Evolutionary conservation across 148 eudicot genomes (phyloP).

Genomic region (Vaccinium macrocarpon): DNA sequence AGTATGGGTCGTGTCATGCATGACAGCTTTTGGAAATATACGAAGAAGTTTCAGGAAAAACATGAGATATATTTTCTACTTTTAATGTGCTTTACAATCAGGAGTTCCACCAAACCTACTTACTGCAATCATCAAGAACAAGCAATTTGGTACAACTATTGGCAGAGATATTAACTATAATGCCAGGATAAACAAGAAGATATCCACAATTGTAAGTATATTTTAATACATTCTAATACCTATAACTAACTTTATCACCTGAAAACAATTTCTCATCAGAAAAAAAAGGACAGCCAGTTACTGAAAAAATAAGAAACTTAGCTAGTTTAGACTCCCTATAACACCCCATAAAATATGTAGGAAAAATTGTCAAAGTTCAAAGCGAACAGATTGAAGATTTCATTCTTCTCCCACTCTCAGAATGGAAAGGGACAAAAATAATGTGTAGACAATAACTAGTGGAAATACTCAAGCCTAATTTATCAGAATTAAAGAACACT

Average conservation of each 20-base stretch:
- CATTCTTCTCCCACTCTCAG: slow-evolving; percentile 4
- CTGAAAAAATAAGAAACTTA: not conserved
- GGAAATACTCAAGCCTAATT: not conserved
- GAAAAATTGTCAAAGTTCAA: not conserved
- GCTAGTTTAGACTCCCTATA: not conserved
- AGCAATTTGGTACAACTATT: not conserved
- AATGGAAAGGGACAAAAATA: not conserved
- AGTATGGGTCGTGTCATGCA: not conserved
- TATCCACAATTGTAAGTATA: not conserved
- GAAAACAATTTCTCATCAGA: not conserved
- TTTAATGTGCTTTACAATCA: not conserved
- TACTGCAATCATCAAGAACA: not conserved
- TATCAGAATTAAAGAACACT: not conserved
- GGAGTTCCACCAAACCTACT: not conserved
- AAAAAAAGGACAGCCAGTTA: not conserved
- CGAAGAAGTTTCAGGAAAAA: not conserved
- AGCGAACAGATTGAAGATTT: not conserved
- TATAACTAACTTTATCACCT: not conserved
- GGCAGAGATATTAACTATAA: not conserved
- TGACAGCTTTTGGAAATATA: not conserved
- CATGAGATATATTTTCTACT: slow-evolving; percentile 3
- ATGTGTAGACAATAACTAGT: not conserved
- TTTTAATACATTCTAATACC: not conserved
- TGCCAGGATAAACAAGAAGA: not conserved
- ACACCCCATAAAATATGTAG: not conserved